Evolutionary conservation across 192 early-diverging fungal genomes (phyloP), one percentile per base, ranked within the genome.

Genomic region (Backusella macrospora): DNA sequence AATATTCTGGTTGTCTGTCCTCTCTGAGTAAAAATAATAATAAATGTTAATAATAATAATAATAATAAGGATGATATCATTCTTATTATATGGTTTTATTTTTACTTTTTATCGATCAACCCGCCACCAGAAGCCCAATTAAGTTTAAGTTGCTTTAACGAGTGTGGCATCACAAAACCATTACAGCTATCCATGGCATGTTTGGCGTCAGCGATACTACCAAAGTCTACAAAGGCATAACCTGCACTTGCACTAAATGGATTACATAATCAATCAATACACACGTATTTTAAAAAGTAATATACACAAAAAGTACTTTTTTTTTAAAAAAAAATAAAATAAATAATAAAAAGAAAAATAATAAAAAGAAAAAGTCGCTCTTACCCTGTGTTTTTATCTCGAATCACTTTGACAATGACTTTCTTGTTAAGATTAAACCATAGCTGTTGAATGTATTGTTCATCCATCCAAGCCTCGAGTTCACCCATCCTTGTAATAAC

Each of bases 401-500:
- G 91, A 84, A 99, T 97, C 83, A 95, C 89, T 82, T 99, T 99
- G 40, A 97, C 95, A 9, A 88, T 85, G 5, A 99, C 96, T 46
- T 88, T 80, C 80, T 98, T 94, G 39, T 94, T 95, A 38, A 94
- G 74, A 65, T 78, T 80, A 43, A 89, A 94, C 97, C 97, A 99
- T 16, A 95, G 74, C 75, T 90, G 86, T 15, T 92, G 85, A 68
- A 99, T 90, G 81, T 89, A 96, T 65, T 89, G 92, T 75, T 99
- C 96, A 76, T 96, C 96, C 98, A 98, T 98, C 96, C 98, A 98
- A 6, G 93, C 87, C 74, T 99, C 98, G 21, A 99, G 88, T 74
- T 98, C 96, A 55, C 95, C 95, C 95, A 96, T 96, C 94, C 95
- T 89, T 23, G n/a, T n/a, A n/a, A n/a, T n/a, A n/a, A n/a, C n/a